Conservation (phyloP, 1,284 basidiomycete genomes). For the Ceratobasidium sp. region DNA sequence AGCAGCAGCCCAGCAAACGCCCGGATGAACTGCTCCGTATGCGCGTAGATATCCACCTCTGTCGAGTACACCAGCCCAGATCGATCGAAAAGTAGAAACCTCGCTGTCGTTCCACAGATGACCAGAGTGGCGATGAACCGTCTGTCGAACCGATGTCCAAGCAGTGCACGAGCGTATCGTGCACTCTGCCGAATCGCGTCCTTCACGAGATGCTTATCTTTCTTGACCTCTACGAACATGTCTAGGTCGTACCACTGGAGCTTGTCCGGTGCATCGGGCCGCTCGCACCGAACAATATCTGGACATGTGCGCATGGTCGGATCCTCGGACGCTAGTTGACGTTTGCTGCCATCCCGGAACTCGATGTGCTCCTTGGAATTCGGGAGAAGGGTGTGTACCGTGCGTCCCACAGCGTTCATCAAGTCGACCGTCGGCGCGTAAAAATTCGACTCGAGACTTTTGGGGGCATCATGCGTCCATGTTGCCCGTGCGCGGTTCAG, state of each 20-base stretch:
- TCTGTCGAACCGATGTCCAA: slow-evolving; percentile 7
- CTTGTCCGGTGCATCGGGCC: too few relatives aligned
- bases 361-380: too few relatives aligned
- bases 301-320: too few relatives aligned
- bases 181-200: neutral
- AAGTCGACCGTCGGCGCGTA: too few relatives aligned
- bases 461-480: too few relatives aligned
- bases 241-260: slow-evolving; percentile 7
- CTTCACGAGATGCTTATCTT: neutral
- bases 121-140: neutral
- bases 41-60: neutral
- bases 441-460: too few relatives aligned
- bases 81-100: slow-evolving; percentile 9
- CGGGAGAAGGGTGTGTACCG: too few relatives aligned
- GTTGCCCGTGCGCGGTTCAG: too few relatives aligned
- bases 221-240: slow-evolving; percentile 15
- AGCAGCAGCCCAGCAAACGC: slow-evolving; percentile 2
- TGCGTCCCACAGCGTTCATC: too few relatives aligned
- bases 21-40: neutral
- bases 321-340: too few relatives aligned
- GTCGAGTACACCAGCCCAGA: slow-evolving; percentile 3
- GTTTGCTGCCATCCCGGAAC: too few relatives aligned
- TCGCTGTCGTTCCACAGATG: neutral
- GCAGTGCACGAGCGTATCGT: slow-evolving; percentile 5
- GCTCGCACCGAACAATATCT: too few relatives aligned